Evolutionary conservation across 495 filamentous ascomycete genomes (phyloP), one percentile per base, ranked within the genome.

Genomic region (Lasiosphaeria ovina): DNA sequence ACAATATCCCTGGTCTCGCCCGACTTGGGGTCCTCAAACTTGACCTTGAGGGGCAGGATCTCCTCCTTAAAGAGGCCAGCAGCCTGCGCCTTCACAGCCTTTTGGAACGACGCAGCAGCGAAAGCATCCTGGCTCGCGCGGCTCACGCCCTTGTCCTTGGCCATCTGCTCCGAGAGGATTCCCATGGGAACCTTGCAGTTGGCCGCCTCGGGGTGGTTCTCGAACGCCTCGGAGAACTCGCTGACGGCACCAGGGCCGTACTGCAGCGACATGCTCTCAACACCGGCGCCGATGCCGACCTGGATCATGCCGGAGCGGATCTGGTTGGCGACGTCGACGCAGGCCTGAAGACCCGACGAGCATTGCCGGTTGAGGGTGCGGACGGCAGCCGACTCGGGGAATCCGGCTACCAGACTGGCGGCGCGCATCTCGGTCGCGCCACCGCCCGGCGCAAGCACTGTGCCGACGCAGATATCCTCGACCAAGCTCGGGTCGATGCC

Each of bases 121-220:
- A 98, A 98, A 44, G 84, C 82, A 72, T 98, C 94, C 74, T 98
- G 95, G 55, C 77, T 75, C 3, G 79, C 75, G 59, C 94, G 88
- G 51, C 84, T 68, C 67, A 98, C 84, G 52, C 81, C 77, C 56
- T 85, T 81, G 74, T 92, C 91, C 76, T 90, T 88, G 57, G 94
- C 94, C 94, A 98, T 97, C 66, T 93, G 69, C 78, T 98, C 94
- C 55, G 91, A 96, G 38, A 98, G 83, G 2, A 91, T 83, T 62
- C 95, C 95, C 94, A 98, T 98, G 68, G 93, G 89, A 9, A 98
- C 94, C 80, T 95, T 97, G 84, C 94, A 98, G 81, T 97, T 93
- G 67, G 87, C 89, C 44, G 93, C 85, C 73, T 94, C 88, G 58
- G 83, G 81, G 79, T 95, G 84, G 62, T 77, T 83, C 69, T 97